Evolutionary conservation across 1,284 basidiomycete genomes (phyloP).

Genomic region (Cryptococcus jaspeensis): DNA sequence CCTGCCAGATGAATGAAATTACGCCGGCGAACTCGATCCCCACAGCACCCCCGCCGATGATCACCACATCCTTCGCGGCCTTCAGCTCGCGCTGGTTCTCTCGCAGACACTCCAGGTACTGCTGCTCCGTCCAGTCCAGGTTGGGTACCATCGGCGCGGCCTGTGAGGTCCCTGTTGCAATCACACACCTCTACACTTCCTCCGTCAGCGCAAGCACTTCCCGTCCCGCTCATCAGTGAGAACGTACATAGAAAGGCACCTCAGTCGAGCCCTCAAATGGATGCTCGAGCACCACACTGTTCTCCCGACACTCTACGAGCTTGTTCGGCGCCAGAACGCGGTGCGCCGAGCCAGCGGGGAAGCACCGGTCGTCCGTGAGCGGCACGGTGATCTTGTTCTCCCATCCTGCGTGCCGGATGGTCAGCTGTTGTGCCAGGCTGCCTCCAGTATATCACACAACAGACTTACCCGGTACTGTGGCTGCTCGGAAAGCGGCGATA

Average conservation of each 20-base stretch:
- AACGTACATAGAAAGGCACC: constrained; percentile 49
- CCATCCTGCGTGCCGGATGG: constrained; percentile 39
- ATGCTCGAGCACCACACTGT: constrained; percentile 43
- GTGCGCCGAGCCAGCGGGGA: constrained; percentile 38
- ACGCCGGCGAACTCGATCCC: constrained; percentile 55
- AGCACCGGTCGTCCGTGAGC: constrained; percentile 37
- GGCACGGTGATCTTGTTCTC: constrained; percentile 43
- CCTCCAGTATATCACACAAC: background rate
- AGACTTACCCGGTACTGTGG: constrained; percentile 45
- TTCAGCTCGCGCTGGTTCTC: constrained; percentile 39
- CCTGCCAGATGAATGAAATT: background rate
- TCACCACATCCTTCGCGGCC: constrained; percentile 41
- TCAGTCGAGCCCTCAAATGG: constrained; percentile 46
- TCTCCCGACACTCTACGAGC: constrained; percentile 41
- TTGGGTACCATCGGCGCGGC: constrained; percentile 44
- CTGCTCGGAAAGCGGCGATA: constrained; percentile 45
- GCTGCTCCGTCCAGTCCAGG: constrained; percentile 18
- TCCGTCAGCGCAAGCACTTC: too few species aligned
- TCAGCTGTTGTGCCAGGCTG: constrained; percentile 7
- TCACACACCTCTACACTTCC: constrained; percentile 35
- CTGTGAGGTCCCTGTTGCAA: constrained; percentile 49
- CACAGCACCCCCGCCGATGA: constrained; percentile 54
- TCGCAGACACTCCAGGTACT: constrained; percentile 24
- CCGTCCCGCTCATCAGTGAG: constrained; percentile 4
- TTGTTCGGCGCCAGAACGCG: constrained; percentile 40